Percentiles rank a stretch among this genome's conserved stretches.
Conservation (phyloP, 2,329 filamentous ascomycete species). For the Scedosporium aurantiacum region DNA sequence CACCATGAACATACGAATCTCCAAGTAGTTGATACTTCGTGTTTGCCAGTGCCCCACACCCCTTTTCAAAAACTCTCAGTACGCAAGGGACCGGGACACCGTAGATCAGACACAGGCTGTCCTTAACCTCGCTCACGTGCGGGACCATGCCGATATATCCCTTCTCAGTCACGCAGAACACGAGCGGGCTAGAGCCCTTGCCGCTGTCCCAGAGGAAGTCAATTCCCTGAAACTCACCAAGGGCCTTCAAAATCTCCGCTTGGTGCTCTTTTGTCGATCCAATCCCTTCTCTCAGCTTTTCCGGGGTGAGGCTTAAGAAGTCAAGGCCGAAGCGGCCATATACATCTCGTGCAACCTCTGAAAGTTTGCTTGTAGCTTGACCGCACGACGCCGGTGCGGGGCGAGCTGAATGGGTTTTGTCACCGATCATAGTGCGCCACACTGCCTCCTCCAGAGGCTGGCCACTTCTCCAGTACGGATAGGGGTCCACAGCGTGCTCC, state of each 20-base stretch:
- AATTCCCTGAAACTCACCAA: neutral
- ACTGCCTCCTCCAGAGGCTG: conserved; percentile 1
- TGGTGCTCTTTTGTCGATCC: neutral
- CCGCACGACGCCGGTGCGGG: neutral
- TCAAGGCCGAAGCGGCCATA: neutral
- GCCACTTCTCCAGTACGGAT: neutral
- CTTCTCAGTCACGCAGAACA: neutral
- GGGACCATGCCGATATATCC: conserved; percentile 1
- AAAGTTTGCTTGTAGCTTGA: neutral
- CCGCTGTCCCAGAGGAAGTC: neutral
- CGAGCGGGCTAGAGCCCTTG: neutral
- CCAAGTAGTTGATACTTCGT: neutral
- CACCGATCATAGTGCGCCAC: conserved; percentile 4
- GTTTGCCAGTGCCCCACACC: neutral
- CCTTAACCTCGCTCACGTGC: neutral
- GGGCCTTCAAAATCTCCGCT: neutral
- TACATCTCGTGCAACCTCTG: neutral
- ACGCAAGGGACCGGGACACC: conserved; percentile 4
- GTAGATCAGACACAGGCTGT: neutral
- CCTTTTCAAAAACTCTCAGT: neutral
- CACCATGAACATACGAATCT: conserved; percentile 2
- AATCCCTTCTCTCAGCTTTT: neutral
- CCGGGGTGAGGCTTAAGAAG: neutral
- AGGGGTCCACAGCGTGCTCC: neutral
- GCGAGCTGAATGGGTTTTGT: neutral